Percentiles rank a stretch among this genome's conserved stretches.
phyloP scores from a whole-genome alignment of 331 rosid genomes.

The Cydonia oblonga region DNA sequence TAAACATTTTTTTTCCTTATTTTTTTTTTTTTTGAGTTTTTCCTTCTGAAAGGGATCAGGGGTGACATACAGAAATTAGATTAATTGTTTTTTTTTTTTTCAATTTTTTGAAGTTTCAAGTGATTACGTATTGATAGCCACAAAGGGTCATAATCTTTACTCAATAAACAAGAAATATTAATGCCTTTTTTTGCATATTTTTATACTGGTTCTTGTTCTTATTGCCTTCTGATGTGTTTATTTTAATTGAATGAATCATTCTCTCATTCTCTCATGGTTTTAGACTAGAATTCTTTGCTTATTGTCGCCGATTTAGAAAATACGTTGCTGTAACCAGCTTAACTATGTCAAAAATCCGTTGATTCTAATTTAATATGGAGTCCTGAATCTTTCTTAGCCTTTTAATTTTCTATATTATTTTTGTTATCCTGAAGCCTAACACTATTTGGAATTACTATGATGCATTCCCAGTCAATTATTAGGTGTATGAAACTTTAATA shows the following conservation, averaged over 20 bases:
- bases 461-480: conserved; percentile 16
- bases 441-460: neutral
- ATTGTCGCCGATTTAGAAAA: no score
- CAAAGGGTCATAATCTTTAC: conserved; percentile 14
- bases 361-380: no score
- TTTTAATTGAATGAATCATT: no score
- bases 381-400: neutral
- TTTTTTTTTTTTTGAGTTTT: conserved; percentile 1
- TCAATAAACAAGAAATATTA: neutral
- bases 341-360: no score
- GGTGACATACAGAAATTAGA: conserved; percentile 12
- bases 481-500: neutral
- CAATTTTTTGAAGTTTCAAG: neutral
- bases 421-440: neutral
- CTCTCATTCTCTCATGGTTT: no score
- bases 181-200: conserved; percentile 21
- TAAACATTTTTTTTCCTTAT: no score
- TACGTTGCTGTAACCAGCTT: no score
- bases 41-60: neutral
- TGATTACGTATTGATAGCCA: conserved; percentile 12
- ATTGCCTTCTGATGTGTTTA: neutral
- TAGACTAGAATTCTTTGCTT: no score
- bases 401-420: neutral
- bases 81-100: conserved; percentile 5
- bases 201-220: neutral